Conservation (phyloP, 495 filamentous ascomycete species). For the Penicillium canescens region DNA sequence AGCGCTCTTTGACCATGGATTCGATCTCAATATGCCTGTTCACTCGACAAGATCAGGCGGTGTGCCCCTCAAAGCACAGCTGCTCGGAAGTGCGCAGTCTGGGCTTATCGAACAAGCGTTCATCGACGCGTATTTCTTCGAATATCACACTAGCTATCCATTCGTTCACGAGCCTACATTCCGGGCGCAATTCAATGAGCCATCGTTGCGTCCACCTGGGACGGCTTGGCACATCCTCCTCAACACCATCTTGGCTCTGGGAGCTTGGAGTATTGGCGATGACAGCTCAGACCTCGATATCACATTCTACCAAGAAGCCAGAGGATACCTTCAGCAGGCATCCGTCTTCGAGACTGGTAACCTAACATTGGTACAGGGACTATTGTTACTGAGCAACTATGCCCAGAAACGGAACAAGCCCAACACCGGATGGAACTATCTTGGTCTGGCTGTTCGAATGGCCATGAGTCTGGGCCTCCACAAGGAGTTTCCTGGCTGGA, state of each 20-base stretch:
- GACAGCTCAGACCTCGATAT: no score
- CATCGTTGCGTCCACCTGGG: slow-evolving; percentile 47
- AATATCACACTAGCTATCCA: slow-evolving; percentile 56
- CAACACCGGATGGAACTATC: slow-evolving; percentile 58
- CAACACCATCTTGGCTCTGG: slow-evolving; percentile 52
- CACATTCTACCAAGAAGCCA: no score
- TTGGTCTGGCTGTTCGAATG: slow-evolving; percentile 52
- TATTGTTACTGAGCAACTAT: no score
- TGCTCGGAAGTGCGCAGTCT: slow-evolving; percentile 42
- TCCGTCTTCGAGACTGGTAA: no score
- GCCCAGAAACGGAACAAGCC: no score
- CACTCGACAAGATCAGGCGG: slow-evolving; percentile 33
- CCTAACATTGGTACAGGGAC: no score
- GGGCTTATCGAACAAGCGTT: slow-evolving; percentile 47
- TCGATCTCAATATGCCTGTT: slow-evolving; percentile 45
- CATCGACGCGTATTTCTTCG: slow-evolving; percentile 53
- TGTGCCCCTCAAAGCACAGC: slow-evolving; percentile 41
- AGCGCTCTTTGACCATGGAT: slow-evolving; percentile 46
- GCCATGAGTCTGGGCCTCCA: slow-evolving; percentile 56
- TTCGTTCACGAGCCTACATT: slow-evolving; percentile 57
- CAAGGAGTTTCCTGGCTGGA: slow-evolving; percentile 56
- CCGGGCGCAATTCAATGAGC: slow-evolving; percentile 53
- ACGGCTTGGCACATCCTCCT: slow-evolving; percentile 54
- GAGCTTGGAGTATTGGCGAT: slow-evolving; percentile 52
- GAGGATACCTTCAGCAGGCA: no score